These are phyloP conservation scores for Gaeumannomyces sp. DNA, from an alignment of 2,329 filamentous ascomycete species.

Conservation along the genomic window DNA sequence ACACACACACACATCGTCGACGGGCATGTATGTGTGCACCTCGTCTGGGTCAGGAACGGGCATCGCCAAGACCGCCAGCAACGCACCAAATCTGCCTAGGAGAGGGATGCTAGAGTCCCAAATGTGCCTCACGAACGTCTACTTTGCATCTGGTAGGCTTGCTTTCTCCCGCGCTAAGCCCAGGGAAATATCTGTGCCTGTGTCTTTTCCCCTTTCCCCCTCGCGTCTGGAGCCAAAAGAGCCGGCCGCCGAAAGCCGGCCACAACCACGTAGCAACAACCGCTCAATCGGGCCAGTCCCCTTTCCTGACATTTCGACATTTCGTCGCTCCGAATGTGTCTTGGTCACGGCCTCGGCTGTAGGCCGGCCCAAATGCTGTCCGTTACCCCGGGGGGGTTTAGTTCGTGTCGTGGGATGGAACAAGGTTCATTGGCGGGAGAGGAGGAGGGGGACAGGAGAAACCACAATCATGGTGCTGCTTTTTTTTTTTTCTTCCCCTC, in stretches of 20 bases:
- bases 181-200: too few species aligned
- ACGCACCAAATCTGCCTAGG: neutral
- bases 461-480: too few species aligned
- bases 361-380: too few species aligned
- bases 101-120: neutral
- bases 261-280: neutral
- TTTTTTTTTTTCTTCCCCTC: too few species aligned
- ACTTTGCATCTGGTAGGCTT: too few species aligned
- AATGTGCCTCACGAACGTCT: too few species aligned
- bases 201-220: too few species aligned
- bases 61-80: neutral
- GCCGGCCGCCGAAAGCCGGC: neutral
- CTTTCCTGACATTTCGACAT: neutral
- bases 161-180: too few species aligned
- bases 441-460: too few species aligned
- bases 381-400: neutral
- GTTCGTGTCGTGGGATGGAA: neutral
- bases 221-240: neutral
- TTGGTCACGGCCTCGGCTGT: neutral
- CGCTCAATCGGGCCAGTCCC: neutral
- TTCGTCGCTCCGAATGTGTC: neutral
- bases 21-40: neutral
- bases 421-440: neutral
- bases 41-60: neutral
- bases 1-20: neutral